These are phyloP conservation scores for Fomitiporia mediterranea DNA, from an alignment of 1,284 basidiomycete species.

Conservation along the genomic window DNA sequence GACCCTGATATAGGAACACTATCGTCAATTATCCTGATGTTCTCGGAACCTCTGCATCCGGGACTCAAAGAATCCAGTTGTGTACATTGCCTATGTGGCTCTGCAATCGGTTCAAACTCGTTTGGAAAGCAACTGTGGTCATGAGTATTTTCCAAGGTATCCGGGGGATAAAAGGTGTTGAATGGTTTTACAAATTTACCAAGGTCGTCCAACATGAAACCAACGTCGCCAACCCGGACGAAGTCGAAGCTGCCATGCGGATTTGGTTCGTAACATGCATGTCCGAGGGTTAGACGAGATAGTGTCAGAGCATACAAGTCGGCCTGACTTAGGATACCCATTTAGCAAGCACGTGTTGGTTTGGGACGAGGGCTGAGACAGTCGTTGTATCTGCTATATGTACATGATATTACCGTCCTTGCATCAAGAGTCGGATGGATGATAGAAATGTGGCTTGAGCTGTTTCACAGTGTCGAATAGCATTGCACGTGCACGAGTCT, in stretches of 20 bases:
- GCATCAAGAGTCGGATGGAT: no score
- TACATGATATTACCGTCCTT: no score
- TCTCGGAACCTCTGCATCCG: neutral
- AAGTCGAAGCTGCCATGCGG: neutral
- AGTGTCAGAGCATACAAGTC: neutral
- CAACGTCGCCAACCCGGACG: conserved; percentile 9
- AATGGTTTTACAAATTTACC: conserved; percentile 10
- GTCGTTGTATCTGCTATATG: no score
- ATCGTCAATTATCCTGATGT: neutral
- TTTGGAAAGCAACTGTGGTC: neutral
- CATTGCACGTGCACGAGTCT: no score
- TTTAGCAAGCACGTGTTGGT: no score
- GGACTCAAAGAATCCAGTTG: no score
- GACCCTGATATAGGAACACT: neutral
- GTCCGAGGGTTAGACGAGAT: neutral
- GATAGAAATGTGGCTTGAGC: no score
- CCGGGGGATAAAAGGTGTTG: neutral
- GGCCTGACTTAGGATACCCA: no score
- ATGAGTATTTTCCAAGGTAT: neutral
- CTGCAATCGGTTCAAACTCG: neutral
- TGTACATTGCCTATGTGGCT: no score
- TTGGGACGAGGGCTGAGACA: no score
- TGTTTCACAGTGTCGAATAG: no score
- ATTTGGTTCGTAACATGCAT: conserved; percentile 5
- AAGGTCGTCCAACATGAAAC: neutral